Evolutionary conservation across 768 basidiomycete genomes (phyloP), one percentile per base, ranked within the genome.

Genomic region (Clavaria fumosa): DNA sequence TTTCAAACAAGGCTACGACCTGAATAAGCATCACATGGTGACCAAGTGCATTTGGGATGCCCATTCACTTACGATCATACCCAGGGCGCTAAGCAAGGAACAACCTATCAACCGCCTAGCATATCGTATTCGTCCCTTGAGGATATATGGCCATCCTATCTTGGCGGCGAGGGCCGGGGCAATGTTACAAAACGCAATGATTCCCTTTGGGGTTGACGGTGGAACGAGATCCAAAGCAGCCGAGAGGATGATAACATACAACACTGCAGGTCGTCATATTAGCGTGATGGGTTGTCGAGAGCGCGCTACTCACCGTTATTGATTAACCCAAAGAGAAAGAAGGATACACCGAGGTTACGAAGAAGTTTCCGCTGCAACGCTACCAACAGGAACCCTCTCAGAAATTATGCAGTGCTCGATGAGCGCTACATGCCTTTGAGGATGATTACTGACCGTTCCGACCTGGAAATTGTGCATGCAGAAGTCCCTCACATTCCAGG

Each of bases 221-320:
- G 89, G 83, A 1, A 95, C 90, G 3, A 99, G 70, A 51, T 99
- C 95, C 3, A 96, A 64, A 1, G 95, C 95, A 4, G 93, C 93
- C 1, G 88, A 93, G 14, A 99, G 72, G 43, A 97, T 95, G 43
- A 97, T 82, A 24, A 99, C 93, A 58, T 97, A 95, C 40, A 93
- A 65, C 4, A 95, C 89, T 89, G 44, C 0, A 41, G 15, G 31
- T 23, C 23, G 24, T 19, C 28, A 35, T 4, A 33, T 41, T 6
- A 44, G 31, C 18, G 35, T 37, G 14, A 31, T 37, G 23, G 39
- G 21, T 38, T 18, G 12, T n/a, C 19, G 9, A 19, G 21, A 32
- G 27, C 6, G 4, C 14, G n/a, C 7, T 4, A 40, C 53, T 17
- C 18, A 82, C 88, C 86, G 50, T 95, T 93, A 53, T 95, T 95